phyloP scores from a whole-genome alignment of 176 grass and related monocot species.

The Aegilops bicornis region DNA sequence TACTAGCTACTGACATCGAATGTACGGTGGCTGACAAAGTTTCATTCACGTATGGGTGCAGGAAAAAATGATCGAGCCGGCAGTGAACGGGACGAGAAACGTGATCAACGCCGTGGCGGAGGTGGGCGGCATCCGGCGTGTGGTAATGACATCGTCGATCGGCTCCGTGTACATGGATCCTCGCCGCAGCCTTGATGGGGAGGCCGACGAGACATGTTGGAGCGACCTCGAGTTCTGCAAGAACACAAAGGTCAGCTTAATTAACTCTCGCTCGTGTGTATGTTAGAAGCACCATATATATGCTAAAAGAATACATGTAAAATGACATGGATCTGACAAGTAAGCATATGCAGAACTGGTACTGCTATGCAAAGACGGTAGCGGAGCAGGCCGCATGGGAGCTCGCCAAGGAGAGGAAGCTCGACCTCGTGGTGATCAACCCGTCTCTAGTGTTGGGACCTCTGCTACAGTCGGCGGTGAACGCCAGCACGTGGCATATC shows the following conservation, averaged over 20 bases:
- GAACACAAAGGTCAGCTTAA: constrained; percentile 14
- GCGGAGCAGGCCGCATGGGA: constrained; percentile 15
- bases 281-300: background rate
- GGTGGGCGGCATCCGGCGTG: constrained; percentile 15
- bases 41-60: background rate
- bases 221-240: constrained; percentile 47
- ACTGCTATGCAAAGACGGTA: constrained; percentile 29
- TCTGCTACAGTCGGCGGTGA: constrained; percentile 9
- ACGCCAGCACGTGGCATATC: background rate
- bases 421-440: constrained; percentile 20
- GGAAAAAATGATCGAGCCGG: constrained; percentile 44
- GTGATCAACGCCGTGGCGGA: constrained; percentile 22
- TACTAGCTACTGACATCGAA: background rate
- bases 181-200: background rate
- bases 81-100: constrained; percentile 31
- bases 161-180: constrained; percentile 43
- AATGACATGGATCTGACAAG: background rate
- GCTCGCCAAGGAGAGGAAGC: background rate
- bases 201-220: constrained; percentile 49
- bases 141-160: constrained; percentile 41
- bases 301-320: background rate
- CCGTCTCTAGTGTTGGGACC: constrained; percentile 19
- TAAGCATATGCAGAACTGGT: background rate
- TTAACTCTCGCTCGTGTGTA: background rate
- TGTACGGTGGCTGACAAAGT: background rate